Percentiles rank a stretch among this genome's conserved stretches.
Conservation (phyloP, 495 filamentous ascomycete genomes). For the Pyronema omphalodes region DNA sequence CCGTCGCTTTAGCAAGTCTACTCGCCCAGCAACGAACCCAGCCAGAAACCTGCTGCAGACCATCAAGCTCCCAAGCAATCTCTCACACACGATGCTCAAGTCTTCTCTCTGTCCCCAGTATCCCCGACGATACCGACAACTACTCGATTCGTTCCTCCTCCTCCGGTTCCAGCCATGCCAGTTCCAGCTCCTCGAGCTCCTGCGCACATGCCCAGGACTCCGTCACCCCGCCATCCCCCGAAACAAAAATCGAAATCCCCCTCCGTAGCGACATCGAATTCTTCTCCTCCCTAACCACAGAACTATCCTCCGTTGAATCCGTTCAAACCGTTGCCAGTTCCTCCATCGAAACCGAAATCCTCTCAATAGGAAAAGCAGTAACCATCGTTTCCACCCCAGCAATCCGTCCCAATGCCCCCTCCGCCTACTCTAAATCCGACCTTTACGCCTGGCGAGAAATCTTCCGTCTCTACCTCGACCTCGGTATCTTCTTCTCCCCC, state of each 20-base stretch:
- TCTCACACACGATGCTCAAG: too few relatives aligned
- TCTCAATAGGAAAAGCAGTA: slow-evolving; percentile 36
- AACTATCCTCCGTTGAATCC: slow-evolving; percentile 40
- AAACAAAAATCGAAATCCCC: slow-evolving; percentile 38
- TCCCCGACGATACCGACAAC: background rate
- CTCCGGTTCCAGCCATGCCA: background rate
- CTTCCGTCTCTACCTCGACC: slow-evolving; percentile 51
- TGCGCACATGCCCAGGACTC: too few relatives aligned
- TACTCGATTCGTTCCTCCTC: background rate
- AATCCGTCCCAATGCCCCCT: background rate
- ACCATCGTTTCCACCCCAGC: slow-evolving; percentile 40
- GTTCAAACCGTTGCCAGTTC: slow-evolving; percentile 40
- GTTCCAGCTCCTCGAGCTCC: background rate
- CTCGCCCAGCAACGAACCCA: slow-evolving; percentile 9
- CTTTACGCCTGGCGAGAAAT: slow-evolving; percentile 53
- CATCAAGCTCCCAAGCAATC: background rate
- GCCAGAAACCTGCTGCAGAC: too few relatives aligned
- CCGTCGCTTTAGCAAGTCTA: slow-evolving; percentile 33
- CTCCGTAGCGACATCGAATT: slow-evolving; percentile 48
- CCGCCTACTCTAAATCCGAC: slow-evolving; percentile 35
- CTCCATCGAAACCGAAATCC: slow-evolving; percentile 36
- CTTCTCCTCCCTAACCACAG: slow-evolving; percentile 43
- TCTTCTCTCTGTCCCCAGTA: too few relatives aligned
- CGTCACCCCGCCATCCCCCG: too few relatives aligned
- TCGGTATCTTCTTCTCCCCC: slow-evolving; percentile 54